phyloP scores from a whole-genome alignment of 2,329 filamentous ascomycete genomes.

The Fusarium sacchari region DNA sequence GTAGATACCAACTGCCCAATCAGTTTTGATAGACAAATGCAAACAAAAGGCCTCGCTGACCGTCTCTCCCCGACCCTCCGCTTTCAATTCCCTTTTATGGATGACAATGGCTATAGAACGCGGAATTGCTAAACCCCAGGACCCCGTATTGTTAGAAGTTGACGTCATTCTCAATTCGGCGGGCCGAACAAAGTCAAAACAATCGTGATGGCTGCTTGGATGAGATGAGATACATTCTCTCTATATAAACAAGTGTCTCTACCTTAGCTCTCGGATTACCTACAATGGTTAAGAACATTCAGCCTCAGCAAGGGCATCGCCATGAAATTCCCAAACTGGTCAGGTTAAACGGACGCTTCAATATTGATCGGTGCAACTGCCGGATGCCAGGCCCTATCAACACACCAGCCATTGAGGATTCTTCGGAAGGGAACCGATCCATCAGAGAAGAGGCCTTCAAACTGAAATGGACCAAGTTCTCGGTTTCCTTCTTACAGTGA shows the following conservation, averaged over 20 bases:
- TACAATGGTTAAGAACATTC: not conserved
- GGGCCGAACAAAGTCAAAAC: conserved; percentile 26
- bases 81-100: conserved; percentile 5
- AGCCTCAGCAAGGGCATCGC: not conserved
- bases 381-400: not conserved
- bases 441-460: no score
- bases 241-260: not conserved
- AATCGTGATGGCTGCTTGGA: not conserved
- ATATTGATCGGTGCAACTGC: not conserved
- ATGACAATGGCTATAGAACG: not conserved
- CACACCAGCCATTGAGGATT: not conserved
- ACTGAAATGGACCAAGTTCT: not conserved
- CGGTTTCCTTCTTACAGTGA: not conserved
- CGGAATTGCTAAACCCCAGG: conserved; percentile 3
- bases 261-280: not conserved
- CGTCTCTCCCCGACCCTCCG: conserved; percentile 3
- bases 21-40: not conserved
- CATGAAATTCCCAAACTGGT: not conserved
- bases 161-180: conserved; percentile 32
- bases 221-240: not conserved
- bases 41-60: not conserved
- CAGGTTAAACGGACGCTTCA: not conserved
- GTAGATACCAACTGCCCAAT: not conserved
- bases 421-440: not conserved
- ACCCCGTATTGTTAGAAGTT: conserved; percentile 7